phyloP scores from a whole-genome alignment of 2,329 filamentous ascomycete species.

The Elsinoe fawcettii region DNA sequence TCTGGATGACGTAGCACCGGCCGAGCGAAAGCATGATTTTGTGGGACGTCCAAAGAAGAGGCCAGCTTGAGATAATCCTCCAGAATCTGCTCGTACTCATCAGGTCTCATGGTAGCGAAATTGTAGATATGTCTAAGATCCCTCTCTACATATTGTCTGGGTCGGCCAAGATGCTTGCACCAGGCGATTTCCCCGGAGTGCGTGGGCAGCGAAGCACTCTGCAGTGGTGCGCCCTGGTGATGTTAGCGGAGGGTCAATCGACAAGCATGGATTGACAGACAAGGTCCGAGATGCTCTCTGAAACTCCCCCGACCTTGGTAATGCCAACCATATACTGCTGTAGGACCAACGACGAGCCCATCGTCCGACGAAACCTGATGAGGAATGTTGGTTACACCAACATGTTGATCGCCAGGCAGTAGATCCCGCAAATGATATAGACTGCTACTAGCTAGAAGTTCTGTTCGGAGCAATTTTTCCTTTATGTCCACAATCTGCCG shows the following conservation, averaged over 20 bases:
- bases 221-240: background rate
- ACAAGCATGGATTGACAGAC: background rate
- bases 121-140: constrained; percentile 27
- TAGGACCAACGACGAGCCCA: constrained; percentile 27
- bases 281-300: background rate
- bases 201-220: background rate
- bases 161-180: background rate
- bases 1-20: constrained; percentile 31
- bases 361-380: too few relatives aligned
- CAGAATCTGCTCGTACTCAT: constrained; percentile 22
- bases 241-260: background rate
- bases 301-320: background rate
- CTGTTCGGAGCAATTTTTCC: constrained; percentile 23
- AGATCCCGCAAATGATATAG: constrained; percentile 30
- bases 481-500: constrained; percentile 28
- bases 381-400: constrained; percentile 22
- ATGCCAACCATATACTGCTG: constrained; percentile 21
- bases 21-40: constrained; percentile 10
- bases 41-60: constrained; percentile 19
- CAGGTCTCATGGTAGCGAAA: constrained; percentile 25
- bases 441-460: constrained; percentile 29
- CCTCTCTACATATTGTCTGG: constrained; percentile 9
- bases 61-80: constrained; percentile 29
- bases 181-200: background rate
- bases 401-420: constrained; percentile 15